A percentile compares a stretch with the other conserved stretches of the same genome.
phyloP scores from a whole-genome alignment of 1,284 basidiomycete species.

The Papiliotrema flavescens region DNA sequence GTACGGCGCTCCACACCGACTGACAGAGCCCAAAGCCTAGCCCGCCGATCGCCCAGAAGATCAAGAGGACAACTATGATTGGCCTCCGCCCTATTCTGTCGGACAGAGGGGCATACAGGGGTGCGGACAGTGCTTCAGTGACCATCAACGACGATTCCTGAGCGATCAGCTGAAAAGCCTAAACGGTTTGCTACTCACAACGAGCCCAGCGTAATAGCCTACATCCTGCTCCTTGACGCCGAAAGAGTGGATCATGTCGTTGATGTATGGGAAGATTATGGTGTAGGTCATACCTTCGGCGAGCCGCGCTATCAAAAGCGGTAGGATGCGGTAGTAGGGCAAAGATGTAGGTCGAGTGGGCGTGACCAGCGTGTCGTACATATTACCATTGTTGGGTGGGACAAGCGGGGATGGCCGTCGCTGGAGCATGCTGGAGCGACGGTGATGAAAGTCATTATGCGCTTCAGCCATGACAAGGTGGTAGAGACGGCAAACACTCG shows the following conservation, averaged over 20 bases:
- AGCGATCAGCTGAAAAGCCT: neutral
- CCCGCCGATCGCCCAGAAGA: constrained; percentile 13
- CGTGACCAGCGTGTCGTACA: neutral
- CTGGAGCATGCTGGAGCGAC: neutral
- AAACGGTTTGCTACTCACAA: constrained; percentile 17
- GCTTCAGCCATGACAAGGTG: too few species aligned
- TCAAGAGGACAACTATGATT: constrained; percentile 23
- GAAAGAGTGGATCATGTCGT: constrained; percentile 38
- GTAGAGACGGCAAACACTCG: neutral
- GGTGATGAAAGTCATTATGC: too few species aligned
- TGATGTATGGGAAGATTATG: constrained; percentile 43
- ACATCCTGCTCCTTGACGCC: constrained; percentile 35
- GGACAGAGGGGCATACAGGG: constrained; percentile 33
- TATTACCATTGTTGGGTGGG: neutral
- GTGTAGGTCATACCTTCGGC: constrained; percentile 36
- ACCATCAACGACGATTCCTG: constrained; percentile 39
- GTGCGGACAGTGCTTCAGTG: constrained; percentile 35
- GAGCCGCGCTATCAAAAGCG: constrained; percentile 26
- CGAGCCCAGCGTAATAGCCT: constrained; percentile 35
- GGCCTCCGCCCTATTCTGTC: constrained; percentile 32
- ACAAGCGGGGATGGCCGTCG: neutral
- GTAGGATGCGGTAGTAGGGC: constrained; percentile 27
- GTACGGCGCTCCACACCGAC: constrained; percentile 20
- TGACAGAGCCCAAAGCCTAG: constrained; percentile 15
- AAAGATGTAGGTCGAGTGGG: constrained; percentile 17